These are phyloP conservation scores for Aspergillus quadrilineatus DNA, from an alignment of 2,329 filamentous ascomycete species.

Conservation along the genomic window DNA sequence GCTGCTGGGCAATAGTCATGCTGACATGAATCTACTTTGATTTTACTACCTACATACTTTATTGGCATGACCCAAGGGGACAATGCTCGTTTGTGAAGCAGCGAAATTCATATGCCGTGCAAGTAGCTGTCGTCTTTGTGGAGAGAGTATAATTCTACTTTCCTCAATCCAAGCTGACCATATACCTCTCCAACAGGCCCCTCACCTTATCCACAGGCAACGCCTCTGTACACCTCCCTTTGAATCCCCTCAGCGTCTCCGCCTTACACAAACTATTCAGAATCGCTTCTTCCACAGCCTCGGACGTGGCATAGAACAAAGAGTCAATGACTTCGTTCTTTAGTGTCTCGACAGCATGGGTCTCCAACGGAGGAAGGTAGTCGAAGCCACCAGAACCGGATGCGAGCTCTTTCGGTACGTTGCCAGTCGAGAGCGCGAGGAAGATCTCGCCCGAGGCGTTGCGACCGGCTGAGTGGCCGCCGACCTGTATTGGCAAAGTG, in stretches of 20 bases:
- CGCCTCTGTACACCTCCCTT: neutral
- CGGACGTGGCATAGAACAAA: neutral
- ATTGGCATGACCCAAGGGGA: too few species aligned
- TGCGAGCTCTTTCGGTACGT: neutral
- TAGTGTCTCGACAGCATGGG: neutral
- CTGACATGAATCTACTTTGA: too few species aligned
- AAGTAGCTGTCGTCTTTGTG: too few species aligned
- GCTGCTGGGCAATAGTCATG: too few species aligned
- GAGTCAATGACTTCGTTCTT: constrained; percentile 4
- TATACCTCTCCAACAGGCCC: neutral
- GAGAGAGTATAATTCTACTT: neutral
- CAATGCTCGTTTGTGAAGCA: too few species aligned
- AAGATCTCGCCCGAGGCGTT: constrained; percentile 4
- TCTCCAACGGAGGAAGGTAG: neutral
- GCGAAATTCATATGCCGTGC: too few species aligned
- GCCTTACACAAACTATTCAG: neutral
- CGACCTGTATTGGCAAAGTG: neutral
- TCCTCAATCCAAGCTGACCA: neutral
- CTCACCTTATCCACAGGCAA: neutral
- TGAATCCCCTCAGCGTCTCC: neutral
- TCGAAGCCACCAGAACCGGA: neutral
- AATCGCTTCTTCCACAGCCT: neutral
- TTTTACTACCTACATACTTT: too few species aligned
- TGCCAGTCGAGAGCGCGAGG: constrained; percentile 1
- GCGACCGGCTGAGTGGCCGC: neutral